Conservation (phyloP, 1,284 basidiomycete species). For the Tilletia horrida region DNA sequence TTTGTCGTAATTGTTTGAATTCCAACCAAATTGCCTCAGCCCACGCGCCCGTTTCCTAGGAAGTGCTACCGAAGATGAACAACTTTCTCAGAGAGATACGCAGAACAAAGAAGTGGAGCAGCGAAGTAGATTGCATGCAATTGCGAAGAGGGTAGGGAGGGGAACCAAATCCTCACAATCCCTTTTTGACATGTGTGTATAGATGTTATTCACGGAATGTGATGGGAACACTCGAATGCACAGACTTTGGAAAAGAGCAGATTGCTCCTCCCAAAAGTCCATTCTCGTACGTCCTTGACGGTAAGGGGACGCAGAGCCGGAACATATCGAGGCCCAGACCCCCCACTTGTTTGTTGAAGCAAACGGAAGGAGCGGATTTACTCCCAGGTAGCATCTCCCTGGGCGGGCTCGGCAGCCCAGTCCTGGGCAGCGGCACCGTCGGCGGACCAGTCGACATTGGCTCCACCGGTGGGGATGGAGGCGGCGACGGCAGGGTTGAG, state of each 20-base stretch:
- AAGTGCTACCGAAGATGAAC: too few species aligned
- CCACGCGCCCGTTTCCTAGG: too few species aligned
- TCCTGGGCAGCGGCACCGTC: conserved; percentile 55
- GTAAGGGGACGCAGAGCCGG: conserved; percentile 18
- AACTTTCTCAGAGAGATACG: too few species aligned
- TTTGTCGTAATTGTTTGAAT: too few species aligned
- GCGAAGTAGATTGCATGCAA: too few species aligned
- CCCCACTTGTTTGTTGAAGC: not conserved
- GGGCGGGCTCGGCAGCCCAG: conserved; percentile 52
- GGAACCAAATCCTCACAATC: too few species aligned
- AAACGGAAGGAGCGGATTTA: not conserved
- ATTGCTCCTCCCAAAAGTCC: not conserved
- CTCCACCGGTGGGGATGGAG: conserved; percentile 41
- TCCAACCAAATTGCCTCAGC: too few species aligned
- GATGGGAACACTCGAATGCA: conserved; percentile 17
- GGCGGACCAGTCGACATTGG: conserved; percentile 75
- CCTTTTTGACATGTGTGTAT: too few species aligned
- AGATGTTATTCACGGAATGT: conserved; percentile 11
- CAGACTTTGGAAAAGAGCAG: not conserved
- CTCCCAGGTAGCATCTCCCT: conserved; percentile 15
- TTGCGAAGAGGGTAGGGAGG: too few species aligned
- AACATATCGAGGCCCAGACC: conserved; percentile 15
- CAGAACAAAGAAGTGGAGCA: too few species aligned
- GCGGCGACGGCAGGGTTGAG: conserved; percentile 60
- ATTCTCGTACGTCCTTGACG: conserved; percentile 19